These are phyloP conservation scores for Rutstroemia sp. DNA, from an alignment of 2,329 filamentous ascomycete genomes.

Conservation along the genomic window DNA sequence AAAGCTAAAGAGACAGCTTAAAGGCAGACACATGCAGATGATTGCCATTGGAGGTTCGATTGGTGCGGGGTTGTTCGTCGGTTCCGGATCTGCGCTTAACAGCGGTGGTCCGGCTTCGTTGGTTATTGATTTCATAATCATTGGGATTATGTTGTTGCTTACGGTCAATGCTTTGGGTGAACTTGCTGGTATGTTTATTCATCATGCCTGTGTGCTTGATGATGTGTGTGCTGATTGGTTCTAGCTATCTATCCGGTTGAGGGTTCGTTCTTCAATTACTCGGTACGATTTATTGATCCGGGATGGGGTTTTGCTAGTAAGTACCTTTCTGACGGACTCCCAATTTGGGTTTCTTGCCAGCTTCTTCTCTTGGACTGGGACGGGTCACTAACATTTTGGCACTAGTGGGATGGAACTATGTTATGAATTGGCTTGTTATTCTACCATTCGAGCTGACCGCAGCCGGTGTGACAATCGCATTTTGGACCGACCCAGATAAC, in stretches of 20 bases:
- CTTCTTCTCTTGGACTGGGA: too few relatives aligned
- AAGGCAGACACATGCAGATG: conserved; percentile 44
- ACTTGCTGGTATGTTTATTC: conserved; percentile 65
- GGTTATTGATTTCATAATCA: conserved; percentile 67
- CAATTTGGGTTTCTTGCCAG: too few relatives aligned
- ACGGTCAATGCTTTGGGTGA: conserved; percentile 78
- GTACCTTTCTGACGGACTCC: too few relatives aligned
- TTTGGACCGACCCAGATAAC: conserved; percentile 54
- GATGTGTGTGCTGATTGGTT: not conserved
- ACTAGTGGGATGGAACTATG: conserved; percentile 84
- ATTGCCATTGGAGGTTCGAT: conserved; percentile 45
- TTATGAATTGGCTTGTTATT: conserved; percentile 78
- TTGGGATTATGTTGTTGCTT: conserved; percentile 61
- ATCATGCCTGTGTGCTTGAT: not conserved
- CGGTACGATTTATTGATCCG: conserved; percentile 87
- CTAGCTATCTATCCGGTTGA: conserved; percentile 70
- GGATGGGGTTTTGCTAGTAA: conserved; percentile 57
- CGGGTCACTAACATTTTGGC: not conserved
- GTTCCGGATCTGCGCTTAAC: conserved; percentile 36
- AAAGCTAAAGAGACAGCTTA: conserved; percentile 35
- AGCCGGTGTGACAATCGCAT: conserved; percentile 74
- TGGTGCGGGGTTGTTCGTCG: conserved; percentile 43
- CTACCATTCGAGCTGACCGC: conserved; percentile 82
- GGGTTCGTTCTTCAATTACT: conserved; percentile 87
- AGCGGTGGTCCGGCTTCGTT: conserved; percentile 62